Evolutionary conservation across 441 rosid species (phyloP).

Genomic region (Pelargonium citronellum): DNA sequence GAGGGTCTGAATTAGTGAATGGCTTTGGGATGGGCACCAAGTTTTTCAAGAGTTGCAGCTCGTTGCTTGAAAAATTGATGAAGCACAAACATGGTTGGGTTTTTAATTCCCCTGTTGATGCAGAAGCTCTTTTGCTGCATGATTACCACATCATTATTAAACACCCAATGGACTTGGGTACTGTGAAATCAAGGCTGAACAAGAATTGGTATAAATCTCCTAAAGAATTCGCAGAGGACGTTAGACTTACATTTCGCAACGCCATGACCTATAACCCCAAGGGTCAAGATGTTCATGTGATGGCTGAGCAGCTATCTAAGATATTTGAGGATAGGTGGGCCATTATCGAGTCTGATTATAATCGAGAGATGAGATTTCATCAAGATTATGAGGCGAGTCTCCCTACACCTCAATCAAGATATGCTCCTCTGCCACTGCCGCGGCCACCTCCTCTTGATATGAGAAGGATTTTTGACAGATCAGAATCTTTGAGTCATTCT

Average conservation of each 20-base stretch:
- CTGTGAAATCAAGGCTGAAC: slow-evolving; percentile 60
- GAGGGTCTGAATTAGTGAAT: slow-evolving; percentile 43
- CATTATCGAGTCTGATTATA: slow-evolving; percentile 66
- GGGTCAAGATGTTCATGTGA: slow-evolving; percentile 93
- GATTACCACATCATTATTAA: slow-evolving; percentile 74
- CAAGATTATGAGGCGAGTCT: slow-evolving; percentile 50
- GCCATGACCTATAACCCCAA: slow-evolving; percentile 91
- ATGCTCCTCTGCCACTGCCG: slow-evolving; percentile 37
- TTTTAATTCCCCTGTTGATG: slow-evolving; percentile 90
- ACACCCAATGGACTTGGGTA: slow-evolving; percentile 96
- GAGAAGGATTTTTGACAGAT: slow-evolving; percentile 70
- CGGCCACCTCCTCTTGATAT: slow-evolving; percentile 70
- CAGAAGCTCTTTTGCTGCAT: slow-evolving; percentile 62
- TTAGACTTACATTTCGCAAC: slow-evolving; percentile 88
- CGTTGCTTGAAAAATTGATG: slow-evolving; percentile 83
- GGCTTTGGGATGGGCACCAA: slow-evolving; percentile 52
- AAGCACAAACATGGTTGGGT: slow-evolving; percentile 99
- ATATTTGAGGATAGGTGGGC: slow-evolving; percentile 89
- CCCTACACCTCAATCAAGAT: slow-evolving; percentile 55
- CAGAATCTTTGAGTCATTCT: slow-evolving; percentile 53
- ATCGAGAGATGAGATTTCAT: slow-evolving; percentile 55
- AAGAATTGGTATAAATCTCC: slow-evolving; percentile 87
- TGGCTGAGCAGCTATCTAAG: slow-evolving; percentile 67
- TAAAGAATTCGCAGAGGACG: slow-evolving; percentile 92
- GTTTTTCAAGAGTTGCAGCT: slow-evolving; percentile 60